These are phyloP conservation scores for Histomonas meleagridis DNA, from an alignment of 208 protist genomes.

Conservation along the genomic window DNA sequence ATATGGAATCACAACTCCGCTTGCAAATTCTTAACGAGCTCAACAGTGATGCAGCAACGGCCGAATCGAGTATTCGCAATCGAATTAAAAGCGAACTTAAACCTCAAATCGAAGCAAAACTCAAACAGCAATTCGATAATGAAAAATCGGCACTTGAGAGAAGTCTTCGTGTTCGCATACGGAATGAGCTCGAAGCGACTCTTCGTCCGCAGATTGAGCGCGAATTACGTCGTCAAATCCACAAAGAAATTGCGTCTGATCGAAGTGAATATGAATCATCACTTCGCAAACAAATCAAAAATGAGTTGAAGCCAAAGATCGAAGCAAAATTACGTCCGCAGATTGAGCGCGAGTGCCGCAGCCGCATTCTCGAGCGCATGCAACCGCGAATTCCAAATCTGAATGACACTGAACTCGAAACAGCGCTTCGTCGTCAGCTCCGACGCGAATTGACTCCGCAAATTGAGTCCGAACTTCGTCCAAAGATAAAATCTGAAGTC, in stretches of 20 bases:
- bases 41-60: neutral
- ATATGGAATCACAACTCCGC: neutral
- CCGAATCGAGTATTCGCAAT: neutral
- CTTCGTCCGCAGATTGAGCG: neutral
- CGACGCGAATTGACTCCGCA: neutral
- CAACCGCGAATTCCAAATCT: neutral
- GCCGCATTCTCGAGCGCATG: constrained; percentile 33
- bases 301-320: neutral
- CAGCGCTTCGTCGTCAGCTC: neutral
- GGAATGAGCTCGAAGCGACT: neutral
- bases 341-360: neutral
- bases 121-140: too few species aligned
- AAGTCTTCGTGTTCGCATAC: neutral
- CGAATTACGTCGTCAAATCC: neutral
- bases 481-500: too few species aligned
- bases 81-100: neutral
- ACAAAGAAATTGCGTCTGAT: neutral
- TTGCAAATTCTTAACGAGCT: neutral
- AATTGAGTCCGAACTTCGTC: neutral
- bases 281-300: neutral
- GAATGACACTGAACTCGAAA: neutral
- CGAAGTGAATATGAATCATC: neutral
- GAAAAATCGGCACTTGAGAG: too few species aligned
- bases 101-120: neutral
- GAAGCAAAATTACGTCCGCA: neutral